Conservation (phyloP, 164 flowering plant genomes). For the Echeveria elegans region DNA sequence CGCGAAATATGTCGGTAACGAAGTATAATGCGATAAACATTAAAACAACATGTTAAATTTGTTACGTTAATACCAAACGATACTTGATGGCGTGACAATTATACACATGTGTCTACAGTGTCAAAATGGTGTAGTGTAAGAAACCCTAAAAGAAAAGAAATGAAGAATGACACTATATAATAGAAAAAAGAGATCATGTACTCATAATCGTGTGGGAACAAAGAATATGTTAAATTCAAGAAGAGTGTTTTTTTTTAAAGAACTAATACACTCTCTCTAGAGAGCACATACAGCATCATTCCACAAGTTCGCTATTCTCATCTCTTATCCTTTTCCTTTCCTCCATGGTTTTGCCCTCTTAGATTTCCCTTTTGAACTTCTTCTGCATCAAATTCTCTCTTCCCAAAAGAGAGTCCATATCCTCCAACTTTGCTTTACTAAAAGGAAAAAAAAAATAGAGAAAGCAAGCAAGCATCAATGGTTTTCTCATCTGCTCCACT, state of each 20-base stretch:
- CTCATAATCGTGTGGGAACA: background rate
- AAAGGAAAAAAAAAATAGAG: constrained; percentile 18
- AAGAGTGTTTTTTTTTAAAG: background rate
- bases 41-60: too few relatives aligned
- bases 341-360: constrained; percentile 18
- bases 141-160: background rate
- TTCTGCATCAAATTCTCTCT: constrained; percentile 25
- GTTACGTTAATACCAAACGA: too few relatives aligned
- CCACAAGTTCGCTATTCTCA: background rate
- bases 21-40: too few relatives aligned
- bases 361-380: constrained; percentile 24
- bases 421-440: constrained; percentile 16
- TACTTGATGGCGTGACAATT: too few relatives aligned
- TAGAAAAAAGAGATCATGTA: background rate
- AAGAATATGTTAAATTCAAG: constrained; percentile 1
- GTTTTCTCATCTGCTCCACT: constrained; percentile 44
- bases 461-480: constrained; percentile 21
- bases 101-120: too few relatives aligned
- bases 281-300: background rate
- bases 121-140: too few relatives aligned
- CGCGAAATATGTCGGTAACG: too few relatives aligned
- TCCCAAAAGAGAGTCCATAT: constrained; percentile 29
- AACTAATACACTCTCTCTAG: background rate
- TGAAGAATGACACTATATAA: background rate
- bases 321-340: constrained; percentile 15